A percentile compares a stretch with the other conserved stretches of the same genome.
These are phyloP conservation scores for Durio zibethinus DNA, from an alignment of 345 rosid genomes.

Conservation along the genomic window DNA sequence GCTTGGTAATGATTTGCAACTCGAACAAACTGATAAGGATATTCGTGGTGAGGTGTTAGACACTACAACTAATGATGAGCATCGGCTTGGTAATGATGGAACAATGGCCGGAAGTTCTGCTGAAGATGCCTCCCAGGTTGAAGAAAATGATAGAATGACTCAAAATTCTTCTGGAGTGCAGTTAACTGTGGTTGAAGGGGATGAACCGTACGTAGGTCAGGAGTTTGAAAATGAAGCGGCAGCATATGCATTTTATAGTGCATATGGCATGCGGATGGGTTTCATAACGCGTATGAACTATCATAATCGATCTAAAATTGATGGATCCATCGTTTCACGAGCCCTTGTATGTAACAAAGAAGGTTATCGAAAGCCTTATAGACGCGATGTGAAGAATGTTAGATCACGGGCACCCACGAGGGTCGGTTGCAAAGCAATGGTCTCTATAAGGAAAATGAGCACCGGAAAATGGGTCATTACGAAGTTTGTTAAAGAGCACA, in stretches of 20 bases:
- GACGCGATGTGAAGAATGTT: conserved; percentile 67
- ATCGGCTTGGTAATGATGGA: background rate
- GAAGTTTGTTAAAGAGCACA: conserved; percentile 82
- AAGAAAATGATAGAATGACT: conserved; percentile 44
- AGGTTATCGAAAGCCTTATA: conserved; percentile 82
- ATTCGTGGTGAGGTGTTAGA: background rate
- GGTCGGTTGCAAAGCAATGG: conserved; percentile 96
- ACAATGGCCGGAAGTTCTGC: conserved; percentile 40
- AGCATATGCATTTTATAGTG: conserved; percentile 82
- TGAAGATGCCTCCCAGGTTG: conserved; percentile 35
- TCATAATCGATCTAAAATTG: conserved; percentile 84
- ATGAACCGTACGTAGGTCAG: conserved; percentile 78
- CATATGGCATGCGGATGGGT: conserved; percentile 77
- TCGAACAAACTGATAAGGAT: background rate
- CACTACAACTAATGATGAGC: background rate
- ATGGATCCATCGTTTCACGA: conserved; percentile 84
- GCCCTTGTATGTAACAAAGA: conserved; percentile 95
- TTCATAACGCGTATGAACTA: conserved; percentile 88
- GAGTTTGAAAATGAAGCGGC: conserved; percentile 90
- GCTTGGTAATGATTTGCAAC: background rate
- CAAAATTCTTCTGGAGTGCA: conserved; percentile 26
- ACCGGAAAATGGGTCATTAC: conserved; percentile 89
- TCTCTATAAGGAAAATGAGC: conserved; percentile 72
- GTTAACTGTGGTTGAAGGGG: conserved; percentile 32
- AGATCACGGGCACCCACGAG: conserved; percentile 87